These are phyloP conservation scores for Bipolaris sorokiniana DNA, from an alignment of 2,329 filamentous ascomycete genomes.

Conservation along the genomic window DNA sequence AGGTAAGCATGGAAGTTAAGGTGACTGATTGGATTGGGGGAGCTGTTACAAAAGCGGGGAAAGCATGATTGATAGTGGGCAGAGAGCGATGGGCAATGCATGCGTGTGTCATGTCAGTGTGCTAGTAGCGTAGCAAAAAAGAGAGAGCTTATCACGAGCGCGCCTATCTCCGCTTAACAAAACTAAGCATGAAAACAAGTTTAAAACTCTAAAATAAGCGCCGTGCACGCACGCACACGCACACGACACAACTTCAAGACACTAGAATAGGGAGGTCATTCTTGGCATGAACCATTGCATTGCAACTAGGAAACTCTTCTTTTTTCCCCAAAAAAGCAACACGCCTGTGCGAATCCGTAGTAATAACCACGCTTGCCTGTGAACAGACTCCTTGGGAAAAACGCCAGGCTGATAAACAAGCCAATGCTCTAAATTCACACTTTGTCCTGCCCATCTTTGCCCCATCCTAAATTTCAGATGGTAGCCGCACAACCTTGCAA, in stretches of 20 bases:
- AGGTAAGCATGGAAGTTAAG: not conserved
- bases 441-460: not conserved
- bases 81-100: not conserved
- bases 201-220: slow-evolving; percentile 19
- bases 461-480: not conserved
- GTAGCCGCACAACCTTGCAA: slow-evolving; percentile 5
- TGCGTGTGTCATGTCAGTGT: slow-evolving; percentile 15
- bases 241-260: not conserved
- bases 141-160: slow-evolving; percentile 13
- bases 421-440: slow-evolving; percentile 5
- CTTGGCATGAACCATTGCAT: not conserved
- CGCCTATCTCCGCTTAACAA: not conserved
- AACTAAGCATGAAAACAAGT: slow-evolving; percentile 27
- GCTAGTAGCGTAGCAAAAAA: not conserved
- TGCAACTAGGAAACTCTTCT: not conserved
- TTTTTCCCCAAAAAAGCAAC: not conserved
- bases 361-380: not conserved
- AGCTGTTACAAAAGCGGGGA: too few species aligned
- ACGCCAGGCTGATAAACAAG: slow-evolving; percentile 10
- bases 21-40: too few species aligned
- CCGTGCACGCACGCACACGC: not conserved
- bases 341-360: not conserved
- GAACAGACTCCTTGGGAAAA: slow-evolving; percentile 2
- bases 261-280: not conserved
- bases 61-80: too few species aligned